A percentile compares a stretch with the other conserved stretches of the same genome.
Evolutionary conservation across 805 yeast genomes (phyloP).

Genomic region (Metschnikowia drakensbergensis): DNA sequence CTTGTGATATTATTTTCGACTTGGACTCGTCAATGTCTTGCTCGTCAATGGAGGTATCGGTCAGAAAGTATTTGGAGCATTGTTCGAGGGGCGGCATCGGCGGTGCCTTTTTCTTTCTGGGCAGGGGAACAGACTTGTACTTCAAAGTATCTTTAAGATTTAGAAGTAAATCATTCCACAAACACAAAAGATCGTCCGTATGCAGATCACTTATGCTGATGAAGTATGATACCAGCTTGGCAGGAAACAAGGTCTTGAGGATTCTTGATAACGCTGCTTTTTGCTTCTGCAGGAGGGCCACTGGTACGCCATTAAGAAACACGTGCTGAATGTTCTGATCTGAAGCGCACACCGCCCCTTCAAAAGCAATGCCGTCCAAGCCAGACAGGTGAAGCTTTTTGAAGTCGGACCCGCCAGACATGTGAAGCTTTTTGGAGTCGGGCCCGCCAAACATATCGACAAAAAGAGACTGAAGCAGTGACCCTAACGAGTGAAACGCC

Average conservation of each 20-base stretch:
- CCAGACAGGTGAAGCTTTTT: neutral
- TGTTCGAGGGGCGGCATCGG: neutral
- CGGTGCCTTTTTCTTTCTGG: neutral
- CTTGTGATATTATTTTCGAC: constrained; percentile 47
- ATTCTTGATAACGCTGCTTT: neutral
- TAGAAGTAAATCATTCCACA: neutral
- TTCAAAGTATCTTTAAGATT: neutral
- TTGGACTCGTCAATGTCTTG: neutral
- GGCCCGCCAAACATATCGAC: neutral
- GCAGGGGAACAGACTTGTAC: neutral
- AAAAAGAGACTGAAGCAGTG: neutral
- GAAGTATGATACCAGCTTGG: neutral
- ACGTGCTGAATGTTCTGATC: neutral
- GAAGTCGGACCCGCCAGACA: neutral
- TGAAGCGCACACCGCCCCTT: neutral
- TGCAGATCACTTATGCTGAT: neutral
- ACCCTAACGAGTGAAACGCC: neutral
- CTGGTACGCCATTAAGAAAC: neutral
- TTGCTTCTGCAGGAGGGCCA: neutral
- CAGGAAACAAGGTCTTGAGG: neutral
- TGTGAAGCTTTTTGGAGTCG: neutral
- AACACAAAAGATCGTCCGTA: neutral
- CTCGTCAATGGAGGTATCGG: neutral
- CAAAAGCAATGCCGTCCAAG: neutral
- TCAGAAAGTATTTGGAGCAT: neutral